A percentile compares a stretch with the other conserved stretches of the same genome.
phyloP scores from a whole-genome alignment of 1,284 basidiomycete genomes.

The Testicularia cyperi region DNA sequence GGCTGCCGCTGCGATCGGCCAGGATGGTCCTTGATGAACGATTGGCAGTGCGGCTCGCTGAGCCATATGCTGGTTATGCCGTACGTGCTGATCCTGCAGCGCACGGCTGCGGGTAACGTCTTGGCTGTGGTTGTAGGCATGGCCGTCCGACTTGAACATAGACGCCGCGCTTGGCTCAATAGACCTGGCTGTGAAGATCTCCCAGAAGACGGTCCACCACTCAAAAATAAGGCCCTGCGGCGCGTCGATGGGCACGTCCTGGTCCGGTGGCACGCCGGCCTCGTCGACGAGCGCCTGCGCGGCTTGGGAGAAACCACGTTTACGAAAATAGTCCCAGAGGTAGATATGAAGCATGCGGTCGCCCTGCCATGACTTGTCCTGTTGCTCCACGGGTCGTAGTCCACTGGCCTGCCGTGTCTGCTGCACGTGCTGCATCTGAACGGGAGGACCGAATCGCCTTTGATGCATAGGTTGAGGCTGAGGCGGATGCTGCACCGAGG shows the following conservation, averaged over 20 bases:
- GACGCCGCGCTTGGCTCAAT: neutral
- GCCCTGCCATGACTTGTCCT: constrained; percentile 12
- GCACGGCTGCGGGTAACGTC: neutral
- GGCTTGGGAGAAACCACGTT: constrained; percentile 19
- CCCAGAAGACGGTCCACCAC: constrained; percentile 40
- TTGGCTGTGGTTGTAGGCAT: constrained; percentile 2
- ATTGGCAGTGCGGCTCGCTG: neutral
- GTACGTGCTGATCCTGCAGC: neutral
- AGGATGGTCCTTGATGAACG: too few species aligned
- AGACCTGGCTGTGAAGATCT: constrained; percentile 17
- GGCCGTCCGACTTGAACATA: constrained; percentile 5
- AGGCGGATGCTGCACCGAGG: too few species aligned
- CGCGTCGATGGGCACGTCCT: constrained; percentile 28
- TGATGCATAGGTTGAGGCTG: too few species aligned
- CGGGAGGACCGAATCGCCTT: too few species aligned
- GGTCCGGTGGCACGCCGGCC: constrained; percentile 12
- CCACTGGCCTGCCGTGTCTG: too few species aligned
- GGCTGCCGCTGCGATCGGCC: too few species aligned
- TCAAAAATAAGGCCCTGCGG: constrained; percentile 33
- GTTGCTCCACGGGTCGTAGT: too few species aligned
- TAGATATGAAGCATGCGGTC: constrained; percentile 38
- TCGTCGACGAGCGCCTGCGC: constrained; percentile 14
- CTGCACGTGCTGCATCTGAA: too few species aligned
- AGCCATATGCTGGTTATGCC: neutral
- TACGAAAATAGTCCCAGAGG: constrained; percentile 32